Evolutionary conservation across 108 stramenopile genomes (phyloP).

Genomic region (Aurantiochytrium sp.): DNA sequence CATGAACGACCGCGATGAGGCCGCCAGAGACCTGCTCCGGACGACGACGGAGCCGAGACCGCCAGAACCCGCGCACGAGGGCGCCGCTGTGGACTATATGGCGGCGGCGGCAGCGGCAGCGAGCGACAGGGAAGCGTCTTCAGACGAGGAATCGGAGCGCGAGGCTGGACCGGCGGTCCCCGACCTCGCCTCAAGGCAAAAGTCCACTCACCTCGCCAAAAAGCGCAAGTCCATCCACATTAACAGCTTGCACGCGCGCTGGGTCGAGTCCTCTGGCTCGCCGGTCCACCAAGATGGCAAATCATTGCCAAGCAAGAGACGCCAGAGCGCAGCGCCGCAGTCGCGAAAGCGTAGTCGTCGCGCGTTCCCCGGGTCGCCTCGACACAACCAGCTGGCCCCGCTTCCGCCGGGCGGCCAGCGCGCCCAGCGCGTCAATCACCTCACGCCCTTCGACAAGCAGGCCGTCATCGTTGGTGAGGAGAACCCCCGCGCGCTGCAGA

Average conservation of each 20-base stretch:
- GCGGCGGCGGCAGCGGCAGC: too few relatives aligned
- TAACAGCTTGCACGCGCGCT: background rate
- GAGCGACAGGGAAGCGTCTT: too few relatives aligned
- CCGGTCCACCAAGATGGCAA: background rate
- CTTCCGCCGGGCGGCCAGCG: background rate
- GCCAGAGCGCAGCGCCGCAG: too few relatives aligned
- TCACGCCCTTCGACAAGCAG: background rate
- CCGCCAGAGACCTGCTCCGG: too few relatives aligned
- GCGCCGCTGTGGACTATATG: too few relatives aligned
- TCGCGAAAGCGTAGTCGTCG: background rate
- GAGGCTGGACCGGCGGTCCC: too few relatives aligned
- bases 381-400: background rate
- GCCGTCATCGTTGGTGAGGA: constrained; percentile 7
- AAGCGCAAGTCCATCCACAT: background rate
- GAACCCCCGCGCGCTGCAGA: background rate
- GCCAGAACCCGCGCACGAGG: too few relatives aligned
- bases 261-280: background rate
- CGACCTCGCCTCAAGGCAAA: too few relatives aligned
- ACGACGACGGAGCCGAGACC: too few relatives aligned
- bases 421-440: background rate
- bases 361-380: background rate
- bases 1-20: too few relatives aligned
- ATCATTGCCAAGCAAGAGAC: background rate
- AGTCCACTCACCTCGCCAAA: too few relatives aligned
- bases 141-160: too few relatives aligned